Percentiles rank a stretch among this genome's conserved stretches.
phyloP scores from a whole-genome alignment of 2,329 filamentous ascomycete genomes.

The Sporothrix mexicana region DNA sequence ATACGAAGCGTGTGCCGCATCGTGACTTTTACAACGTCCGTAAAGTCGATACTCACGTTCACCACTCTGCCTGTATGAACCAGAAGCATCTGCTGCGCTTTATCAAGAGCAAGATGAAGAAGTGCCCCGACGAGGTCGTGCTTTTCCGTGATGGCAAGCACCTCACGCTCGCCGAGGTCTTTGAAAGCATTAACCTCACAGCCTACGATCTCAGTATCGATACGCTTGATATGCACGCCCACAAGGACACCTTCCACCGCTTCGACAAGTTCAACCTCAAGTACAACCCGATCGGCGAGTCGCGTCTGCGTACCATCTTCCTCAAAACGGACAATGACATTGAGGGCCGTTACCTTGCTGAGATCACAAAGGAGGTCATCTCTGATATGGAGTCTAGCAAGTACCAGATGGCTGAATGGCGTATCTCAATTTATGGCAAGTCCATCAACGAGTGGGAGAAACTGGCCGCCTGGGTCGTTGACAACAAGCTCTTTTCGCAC shows the following conservation, averaged over 20 bases:
- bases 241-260: conserved; percentile 96
- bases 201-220: conserved; percentile 98
- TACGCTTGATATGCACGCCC: conserved; percentile 98
- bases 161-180: conserved; percentile 89
- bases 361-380: conserved; percentile 98
- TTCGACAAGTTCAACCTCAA: conserved; percentile 99
- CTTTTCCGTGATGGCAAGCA: conserved; percentile 91
- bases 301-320: conserved; percentile 94
- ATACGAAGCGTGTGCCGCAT: conserved; percentile 96
- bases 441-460: conserved; percentile 97
- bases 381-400: conserved; percentile 97
- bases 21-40: conserved; percentile 99
- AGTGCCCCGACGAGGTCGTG: conserved; percentile 91
- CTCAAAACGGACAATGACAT: conserved; percentile 99
- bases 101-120: conserved; percentile 99
- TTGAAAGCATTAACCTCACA: conserved; percentile 95
- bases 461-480: conserved; percentile 93
- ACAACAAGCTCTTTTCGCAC: conserved; percentile 97
- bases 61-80: conserved; percentile 99
- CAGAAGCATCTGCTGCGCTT: conserved; percentile 98
- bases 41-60: conserved; percentile 98
- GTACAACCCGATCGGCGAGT: conserved; percentile 97
- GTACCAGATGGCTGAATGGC: conserved; percentile 99
- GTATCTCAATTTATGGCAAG: conserved; percentile 95
- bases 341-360: conserved; percentile 90